Evolutionary conservation across 2,329 filamentous ascomycete genomes (phyloP).

Genomic region (Fusarium haematococcum): DNA sequence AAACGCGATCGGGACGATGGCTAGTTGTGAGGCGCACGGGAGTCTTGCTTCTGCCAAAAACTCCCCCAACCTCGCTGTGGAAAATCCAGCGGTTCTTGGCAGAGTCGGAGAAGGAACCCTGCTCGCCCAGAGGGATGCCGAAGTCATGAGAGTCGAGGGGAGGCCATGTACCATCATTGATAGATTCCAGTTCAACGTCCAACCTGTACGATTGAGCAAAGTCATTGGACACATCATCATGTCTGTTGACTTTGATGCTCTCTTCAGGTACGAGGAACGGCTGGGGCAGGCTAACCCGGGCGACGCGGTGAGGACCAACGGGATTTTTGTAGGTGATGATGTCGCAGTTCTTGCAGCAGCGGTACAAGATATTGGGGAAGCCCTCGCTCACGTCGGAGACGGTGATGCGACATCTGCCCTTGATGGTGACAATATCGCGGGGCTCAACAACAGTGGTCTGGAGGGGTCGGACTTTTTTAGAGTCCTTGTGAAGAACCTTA

Average conservation of each 20-base stretch:
- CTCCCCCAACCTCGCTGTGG: slow-evolving; percentile 54
- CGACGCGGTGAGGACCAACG: slow-evolving; percentile 58
- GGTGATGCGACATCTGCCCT: slow-evolving; percentile 54
- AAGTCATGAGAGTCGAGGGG: slow-evolving; percentile 57
- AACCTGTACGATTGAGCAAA: slow-evolving; percentile 64
- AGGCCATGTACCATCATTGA: slow-evolving; percentile 63
- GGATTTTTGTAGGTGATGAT: slow-evolving; percentile 63
- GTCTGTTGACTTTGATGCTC: slow-evolving; percentile 62
- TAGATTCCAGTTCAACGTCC: slow-evolving; percentile 64
- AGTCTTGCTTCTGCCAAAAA: slow-evolving; percentile 57
- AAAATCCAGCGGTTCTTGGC: slow-evolving; percentile 53
- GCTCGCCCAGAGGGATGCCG: slow-evolving; percentile 39
- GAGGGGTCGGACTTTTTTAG: slow-evolving; percentile 50
- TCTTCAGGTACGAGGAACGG: slow-evolving; percentile 66
- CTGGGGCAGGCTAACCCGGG: slow-evolving; percentile 59
- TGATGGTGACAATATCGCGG: slow-evolving; percentile 47
- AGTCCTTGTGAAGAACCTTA: slow-evolving; percentile 64
- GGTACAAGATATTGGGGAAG: slow-evolving; percentile 60
- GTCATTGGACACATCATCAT: slow-evolving; percentile 60
- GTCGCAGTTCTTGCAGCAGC: slow-evolving; percentile 66
- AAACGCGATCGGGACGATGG: slow-evolving; percentile 38
- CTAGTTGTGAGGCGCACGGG: slow-evolving; percentile 46
- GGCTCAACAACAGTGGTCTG: slow-evolving; percentile 46
- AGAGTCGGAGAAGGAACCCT: slow-evolving; percentile 32
- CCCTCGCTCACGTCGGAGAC: slow-evolving; percentile 51